These are phyloP conservation scores for Hypoxylon sp. DNA, from an alignment of 2,329 filamentous ascomycete genomes.

Conservation along the genomic window DNA sequence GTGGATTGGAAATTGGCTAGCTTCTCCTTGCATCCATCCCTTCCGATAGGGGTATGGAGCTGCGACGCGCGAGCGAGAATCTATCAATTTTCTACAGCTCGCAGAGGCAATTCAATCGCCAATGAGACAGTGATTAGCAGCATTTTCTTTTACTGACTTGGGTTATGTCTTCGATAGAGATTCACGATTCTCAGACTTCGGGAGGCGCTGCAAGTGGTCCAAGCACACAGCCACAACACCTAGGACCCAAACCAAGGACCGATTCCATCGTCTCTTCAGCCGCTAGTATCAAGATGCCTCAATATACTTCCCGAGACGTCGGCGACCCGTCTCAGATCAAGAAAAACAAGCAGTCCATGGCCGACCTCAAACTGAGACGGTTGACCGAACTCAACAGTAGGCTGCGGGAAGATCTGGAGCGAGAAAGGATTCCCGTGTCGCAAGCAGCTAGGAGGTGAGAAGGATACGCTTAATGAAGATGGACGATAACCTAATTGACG, in stretches of 20 bases:
- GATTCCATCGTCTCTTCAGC: constrained; percentile 45
- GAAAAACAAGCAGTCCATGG: constrained; percentile 99
- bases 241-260: constrained; percentile 31
- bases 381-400: constrained; percentile 97
- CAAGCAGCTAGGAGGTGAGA: constrained; percentile 88
- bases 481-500: constrained; percentile 32
- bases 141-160: constrained; percentile 38
- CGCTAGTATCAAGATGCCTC: constrained; percentile 67
- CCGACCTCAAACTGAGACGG: constrained; percentile 95
- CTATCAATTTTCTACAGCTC: constrained; percentile 23
- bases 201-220: constrained; percentile 45
- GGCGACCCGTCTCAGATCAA: constrained; percentile 78
- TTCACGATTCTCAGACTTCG: constrained; percentile 45
- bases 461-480: constrained; percentile 31
- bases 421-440: constrained; percentile 94
- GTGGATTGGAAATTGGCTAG: constrained; percentile 43
- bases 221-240: constrained; percentile 45
- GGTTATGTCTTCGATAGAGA: constrained; percentile 44
- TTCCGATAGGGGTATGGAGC: constrained; percentile 43
- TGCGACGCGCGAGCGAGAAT: constrained; percentile 33
- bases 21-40: constrained; percentile 42
- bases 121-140: constrained; percentile 37
- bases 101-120: constrained; percentile 27
- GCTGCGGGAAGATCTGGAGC: constrained; percentile 93
- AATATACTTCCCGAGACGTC: constrained; percentile 77